Evolutionary conservation across 352 stramenopile species (phyloP), one percentile per base, ranked within the genome.

Genomic region (Globisporangium cederbergense): DNA sequence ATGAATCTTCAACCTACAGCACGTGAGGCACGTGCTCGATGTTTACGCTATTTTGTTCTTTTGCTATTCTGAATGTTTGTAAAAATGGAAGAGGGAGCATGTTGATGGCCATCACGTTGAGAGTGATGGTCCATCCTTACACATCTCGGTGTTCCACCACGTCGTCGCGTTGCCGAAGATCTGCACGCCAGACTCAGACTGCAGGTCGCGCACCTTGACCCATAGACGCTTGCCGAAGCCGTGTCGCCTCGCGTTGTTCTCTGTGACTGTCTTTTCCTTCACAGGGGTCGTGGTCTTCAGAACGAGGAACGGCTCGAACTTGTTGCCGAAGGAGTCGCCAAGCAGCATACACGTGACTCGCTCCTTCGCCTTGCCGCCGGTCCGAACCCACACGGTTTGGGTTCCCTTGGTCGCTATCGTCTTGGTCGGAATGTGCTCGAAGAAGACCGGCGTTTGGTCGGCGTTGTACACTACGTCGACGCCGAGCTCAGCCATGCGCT

Each of bases 141-240:
- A 30, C 45, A 51, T 32, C 7, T 51, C 45, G n/a, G 45, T 51
- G n/a, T 51, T 51, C n/a, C 45, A 51, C n/a, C 45, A 51, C n/a
- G 45, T n/a, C n/a, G 45, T 32, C 1, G 18, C 45, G 18, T 51
- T 51, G 2, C 6, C n/a, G 45, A 32, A 51, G 45, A 51, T 28
- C 20, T 51, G 45, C n/a, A 51, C 45, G n/a, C 45, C n/a, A 7
- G 11, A 28, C 45, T n/a, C n/a, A 7, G n/a, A 30, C 45, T 51
- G 45, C 18, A 51, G n/a, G 45, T 30, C n/a, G 45, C n/a, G n/a
- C 7, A 30, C n/a, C 18, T 51, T 51, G 45, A 16, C 5, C n/a
- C 45, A 32, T n/a, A 51, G 45, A 2, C 45, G n/a, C 45, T 51
- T 51, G n/a, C 18, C n/a, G 45, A 51, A 51, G n/a, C 45, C 45